Conservation (phyloP, 23 red algal genomes). For the Cyanidium caldarium region DNA sequence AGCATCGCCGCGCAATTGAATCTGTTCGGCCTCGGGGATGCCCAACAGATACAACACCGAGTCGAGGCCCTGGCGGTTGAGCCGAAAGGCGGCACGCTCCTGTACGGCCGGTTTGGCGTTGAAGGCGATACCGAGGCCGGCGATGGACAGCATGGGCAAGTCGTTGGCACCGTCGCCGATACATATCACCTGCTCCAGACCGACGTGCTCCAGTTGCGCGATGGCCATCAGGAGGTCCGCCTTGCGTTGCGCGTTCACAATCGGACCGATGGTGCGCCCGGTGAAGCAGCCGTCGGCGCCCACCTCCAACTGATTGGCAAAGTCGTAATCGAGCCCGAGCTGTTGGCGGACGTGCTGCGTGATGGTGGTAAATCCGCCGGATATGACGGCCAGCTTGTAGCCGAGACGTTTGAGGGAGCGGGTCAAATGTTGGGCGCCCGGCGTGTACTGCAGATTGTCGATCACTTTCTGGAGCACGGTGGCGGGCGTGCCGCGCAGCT, state of each 20-base stretch:
- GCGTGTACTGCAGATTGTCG: conserved; percentile 69
- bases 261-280: conserved; percentile 56
- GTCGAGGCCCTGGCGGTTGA: conserved; percentile 62
- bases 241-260: conserved; percentile 87
- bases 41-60: conserved; percentile 78
- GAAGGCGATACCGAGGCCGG: conserved; percentile 86
- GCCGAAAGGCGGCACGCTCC: conserved; percentile 71
- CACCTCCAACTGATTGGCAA: conserved; percentile 71
- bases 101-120: conserved; percentile 98
- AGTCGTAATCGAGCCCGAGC: conserved; percentile 71
- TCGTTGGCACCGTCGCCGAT: conserved; percentile 97
- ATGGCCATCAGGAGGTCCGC: conserved; percentile 87
- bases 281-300: conserved; percentile 73
- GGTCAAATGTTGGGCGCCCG: conserved; percentile 49
- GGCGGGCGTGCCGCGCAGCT: conserved; percentile 54
- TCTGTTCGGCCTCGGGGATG: conserved; percentile 81
- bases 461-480: conserved; percentile 71
- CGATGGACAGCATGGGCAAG: conserved; percentile 73
- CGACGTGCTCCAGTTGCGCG: conserved; percentile 76
- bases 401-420: conserved; percentile 68
- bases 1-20: background rate
- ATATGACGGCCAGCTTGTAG: conserved; percentile 89
- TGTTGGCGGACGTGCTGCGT: conserved; percentile 57
- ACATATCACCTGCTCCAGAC: conserved; percentile 65
- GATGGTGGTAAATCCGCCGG: conserved; percentile 71